These are phyloP conservation scores for Rhodomyrtus tomentosa DNA, from an alignment of 345 rosid species.

Conservation along the genomic window DNA sequence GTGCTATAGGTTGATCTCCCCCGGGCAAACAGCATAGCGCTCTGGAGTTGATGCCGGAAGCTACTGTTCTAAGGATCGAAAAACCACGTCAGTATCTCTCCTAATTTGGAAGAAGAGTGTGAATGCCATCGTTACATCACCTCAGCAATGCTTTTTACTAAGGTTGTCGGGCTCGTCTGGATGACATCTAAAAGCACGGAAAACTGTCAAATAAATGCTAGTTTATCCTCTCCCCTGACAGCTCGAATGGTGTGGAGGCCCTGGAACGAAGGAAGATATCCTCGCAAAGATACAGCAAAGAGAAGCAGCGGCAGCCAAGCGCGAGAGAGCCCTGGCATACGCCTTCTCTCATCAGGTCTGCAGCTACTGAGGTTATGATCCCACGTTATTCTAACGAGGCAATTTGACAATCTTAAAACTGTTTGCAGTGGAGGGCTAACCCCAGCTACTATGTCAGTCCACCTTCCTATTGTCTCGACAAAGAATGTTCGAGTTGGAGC, in stretches of 20 bases:
- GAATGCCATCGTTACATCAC: background rate
- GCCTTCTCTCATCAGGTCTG: slow-evolving; percentile 90
- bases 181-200: background rate
- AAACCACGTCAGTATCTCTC: background rate
- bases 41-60: background rate
- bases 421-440: slow-evolving; percentile 77
- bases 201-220: background rate
- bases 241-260: slow-evolving; percentile 78
- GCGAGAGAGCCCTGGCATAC: slow-evolving; percentile 84
- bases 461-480: slow-evolving; percentile 51
- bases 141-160: background rate
- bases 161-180: background rate
- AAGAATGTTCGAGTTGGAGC: slow-evolving; percentile 86
- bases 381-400: background rate
- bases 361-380: background rate
- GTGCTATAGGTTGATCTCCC: background rate
- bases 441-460: slow-evolving; percentile 73
- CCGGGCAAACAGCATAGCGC: background rate
- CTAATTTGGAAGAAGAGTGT: background rate
- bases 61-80: background rate
- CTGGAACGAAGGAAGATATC: slow-evolving; percentile 78
- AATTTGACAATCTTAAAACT: background rate
- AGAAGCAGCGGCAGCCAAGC: slow-evolving; percentile 75
- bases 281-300: slow-evolving; percentile 61
- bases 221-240: background rate